Evolutionary conservation across 495 filamentous ascomycete genomes (phyloP).

Genomic region (Trichoderma gamsii): DNA sequence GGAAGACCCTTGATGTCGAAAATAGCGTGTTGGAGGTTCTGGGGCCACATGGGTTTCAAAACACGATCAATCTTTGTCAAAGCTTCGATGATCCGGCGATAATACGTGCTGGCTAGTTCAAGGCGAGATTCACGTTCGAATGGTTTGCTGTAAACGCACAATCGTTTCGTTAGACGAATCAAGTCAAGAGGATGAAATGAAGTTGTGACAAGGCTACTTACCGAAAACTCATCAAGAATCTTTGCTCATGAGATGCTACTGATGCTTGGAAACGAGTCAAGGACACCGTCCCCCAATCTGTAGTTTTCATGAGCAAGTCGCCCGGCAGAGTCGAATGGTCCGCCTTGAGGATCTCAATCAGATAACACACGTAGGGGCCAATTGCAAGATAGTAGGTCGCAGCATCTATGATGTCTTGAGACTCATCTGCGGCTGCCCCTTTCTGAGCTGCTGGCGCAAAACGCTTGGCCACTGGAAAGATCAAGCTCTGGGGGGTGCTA

Average conservation of each 20-base stretch:
- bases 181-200: not conserved
- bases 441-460: conserved; percentile 37
- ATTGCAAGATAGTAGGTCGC: conserved; percentile 82
- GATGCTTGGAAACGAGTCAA: conserved; percentile 45
- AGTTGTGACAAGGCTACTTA: conserved; percentile 29
- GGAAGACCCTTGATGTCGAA: conserved; percentile 58
- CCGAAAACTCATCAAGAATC: conserved; percentile 80
- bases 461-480: conserved; percentile 81
- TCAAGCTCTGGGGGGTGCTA: conserved; percentile 72
- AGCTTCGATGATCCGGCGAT: conserved; percentile 67
- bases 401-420: conserved; percentile 65
- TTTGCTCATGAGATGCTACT: conserved; percentile 60
- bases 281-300: conserved; percentile 65
- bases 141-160: conserved; percentile 46
- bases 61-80: conserved; percentile 68
- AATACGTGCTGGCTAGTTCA: conserved; percentile 72
- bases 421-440: conserved; percentile 41
- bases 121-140: conserved; percentile 56
- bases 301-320: conserved; percentile 38
- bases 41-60: conserved; percentile 79
- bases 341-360: conserved; percentile 56
- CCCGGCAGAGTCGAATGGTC: conserved; percentile 48
- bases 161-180: conserved; percentile 19
- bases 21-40: conserved; percentile 59
- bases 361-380: conserved; percentile 73